These are phyloP conservation scores for Shiraia bambusicola DNA, from an alignment of 2,329 filamentous ascomycete species.

Conservation along the genomic window DNA sequence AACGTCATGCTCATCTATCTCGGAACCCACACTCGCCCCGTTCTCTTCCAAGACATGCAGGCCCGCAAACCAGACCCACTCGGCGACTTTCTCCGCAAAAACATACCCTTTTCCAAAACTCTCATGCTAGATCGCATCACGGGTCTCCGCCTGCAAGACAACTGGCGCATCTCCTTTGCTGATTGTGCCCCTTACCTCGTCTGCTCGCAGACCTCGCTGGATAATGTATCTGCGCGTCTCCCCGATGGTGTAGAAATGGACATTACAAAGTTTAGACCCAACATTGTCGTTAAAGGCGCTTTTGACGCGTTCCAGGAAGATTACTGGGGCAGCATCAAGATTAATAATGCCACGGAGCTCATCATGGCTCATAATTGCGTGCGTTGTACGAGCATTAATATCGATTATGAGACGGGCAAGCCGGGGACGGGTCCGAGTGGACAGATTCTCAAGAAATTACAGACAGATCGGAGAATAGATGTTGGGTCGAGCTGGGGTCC, in stretches of 20 bases:
- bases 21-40: constrained; percentile 44
- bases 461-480: constrained; percentile 50
- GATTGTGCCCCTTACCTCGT: constrained; percentile 77
- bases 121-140: constrained; percentile 25
- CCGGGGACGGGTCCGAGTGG: constrained; percentile 42
- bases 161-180: constrained; percentile 62
- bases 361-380: constrained; percentile 50
- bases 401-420: constrained; percentile 51
- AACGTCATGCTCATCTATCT: constrained; percentile 48
- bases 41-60: constrained; percentile 42
- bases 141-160: constrained; percentile 34
- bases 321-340: constrained; percentile 46
- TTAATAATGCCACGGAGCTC: constrained; percentile 37
- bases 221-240: constrained; percentile 58
- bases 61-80: constrained; percentile 17
- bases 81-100: constrained; percentile 15
- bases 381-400: constrained; percentile 50
- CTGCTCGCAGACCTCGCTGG: constrained; percentile 68
- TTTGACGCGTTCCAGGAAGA: constrained; percentile 49
- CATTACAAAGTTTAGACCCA: constrained; percentile 51
- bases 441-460: constrained; percentile 48
- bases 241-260: constrained; percentile 44
- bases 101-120: constrained; percentile 13
- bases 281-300: constrained; percentile 48
- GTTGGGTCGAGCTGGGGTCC: constrained; percentile 49